Evolutionary conservation across 1,139 yeast species (phyloP).

Genomic region (Pneumocystis carinii): DNA sequence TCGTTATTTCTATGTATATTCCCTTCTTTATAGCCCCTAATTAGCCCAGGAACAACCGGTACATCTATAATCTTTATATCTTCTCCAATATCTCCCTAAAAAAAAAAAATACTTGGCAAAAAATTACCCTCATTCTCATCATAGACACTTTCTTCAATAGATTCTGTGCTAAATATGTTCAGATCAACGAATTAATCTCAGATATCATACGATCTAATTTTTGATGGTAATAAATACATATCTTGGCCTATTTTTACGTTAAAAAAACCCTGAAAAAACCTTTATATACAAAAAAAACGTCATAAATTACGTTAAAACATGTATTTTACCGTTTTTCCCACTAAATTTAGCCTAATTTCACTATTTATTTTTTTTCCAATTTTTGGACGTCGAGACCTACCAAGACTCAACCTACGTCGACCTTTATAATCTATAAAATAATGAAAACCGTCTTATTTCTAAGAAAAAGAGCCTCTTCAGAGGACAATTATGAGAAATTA

Average conservation of each 20-base stretch:
- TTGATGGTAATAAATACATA: background rate
- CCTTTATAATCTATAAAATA: no score
- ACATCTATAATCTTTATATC: background rate
- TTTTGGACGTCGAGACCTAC: background rate
- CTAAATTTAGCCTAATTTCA: background rate
- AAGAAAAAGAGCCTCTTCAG: background rate
- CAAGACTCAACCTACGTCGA: no score
- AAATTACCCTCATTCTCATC: background rate
- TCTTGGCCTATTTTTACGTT: background rate
- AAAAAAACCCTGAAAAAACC: background rate
- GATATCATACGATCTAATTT: background rate
- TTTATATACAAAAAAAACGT: background rate
- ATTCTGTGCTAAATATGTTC: no score
- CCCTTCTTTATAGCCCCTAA: background rate
- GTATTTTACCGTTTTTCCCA: background rate
- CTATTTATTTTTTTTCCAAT: background rate
- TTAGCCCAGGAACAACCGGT: background rate
- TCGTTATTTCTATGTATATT: no score
- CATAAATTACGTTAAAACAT: background rate
- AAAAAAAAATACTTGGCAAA: background rate
- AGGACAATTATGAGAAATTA: background rate
- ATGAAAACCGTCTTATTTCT: background rate
- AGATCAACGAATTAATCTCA: background rate
- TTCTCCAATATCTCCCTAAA: background rate
- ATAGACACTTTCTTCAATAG: no score